Percentiles rank a stretch among this genome's conserved stretches.
phyloP scores from a whole-genome alignment of 192 early-diverging fungal genomes.

The Entomortierella chlamydospora region DNA sequence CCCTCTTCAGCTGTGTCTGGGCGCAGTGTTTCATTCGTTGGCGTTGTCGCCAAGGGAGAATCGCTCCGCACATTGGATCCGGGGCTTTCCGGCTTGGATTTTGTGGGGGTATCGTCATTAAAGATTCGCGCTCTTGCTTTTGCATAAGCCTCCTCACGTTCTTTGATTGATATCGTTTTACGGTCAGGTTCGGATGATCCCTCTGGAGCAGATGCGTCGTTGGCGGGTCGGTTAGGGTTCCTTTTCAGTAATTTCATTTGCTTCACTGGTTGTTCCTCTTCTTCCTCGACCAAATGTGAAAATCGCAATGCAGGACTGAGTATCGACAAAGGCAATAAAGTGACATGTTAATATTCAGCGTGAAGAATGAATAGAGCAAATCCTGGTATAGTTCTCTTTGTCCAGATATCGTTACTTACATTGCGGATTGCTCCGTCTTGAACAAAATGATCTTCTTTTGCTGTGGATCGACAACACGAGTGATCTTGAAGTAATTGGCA shows the following conservation, averaged over 20 bases:
- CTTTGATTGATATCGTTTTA: conserved; percentile 68
- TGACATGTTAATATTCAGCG: background rate
- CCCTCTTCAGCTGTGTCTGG: conserved; percentile 15
- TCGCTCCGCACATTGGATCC: conserved; percentile 1
- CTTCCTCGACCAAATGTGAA: conserved; percentile 59
- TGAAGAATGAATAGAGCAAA: background rate
- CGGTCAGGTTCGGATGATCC: conserved; percentile 53
- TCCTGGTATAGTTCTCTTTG: background rate
- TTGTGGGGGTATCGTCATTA: conserved; percentile 58
- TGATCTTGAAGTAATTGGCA: conserved; percentile 75
- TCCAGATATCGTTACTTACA: conserved; percentile 66
- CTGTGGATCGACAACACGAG: conserved; percentile 67
- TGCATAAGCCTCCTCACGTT: conserved; percentile 76
- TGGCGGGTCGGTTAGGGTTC: conserved; percentile 19
- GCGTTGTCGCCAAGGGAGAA: conserved; percentile 14
- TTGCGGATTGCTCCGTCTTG: conserved; percentile 63
- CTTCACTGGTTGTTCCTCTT: conserved; percentile 55
- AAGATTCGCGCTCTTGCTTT: conserved; percentile 79
- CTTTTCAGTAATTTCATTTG: conserved; percentile 64
- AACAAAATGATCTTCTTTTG: conserved; percentile 67
- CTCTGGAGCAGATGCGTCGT: conserved; percentile 34
- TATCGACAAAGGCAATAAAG: background rate
- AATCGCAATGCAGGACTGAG: conserved; percentile 58
- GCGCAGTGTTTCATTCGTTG: background rate
- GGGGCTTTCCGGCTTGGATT: conserved; percentile 35